Percentiles rank a stretch among this genome's conserved stretches.
Conservation (phyloP, 768 basidiomycete species). For the Suillus subalutaceus region DNA sequence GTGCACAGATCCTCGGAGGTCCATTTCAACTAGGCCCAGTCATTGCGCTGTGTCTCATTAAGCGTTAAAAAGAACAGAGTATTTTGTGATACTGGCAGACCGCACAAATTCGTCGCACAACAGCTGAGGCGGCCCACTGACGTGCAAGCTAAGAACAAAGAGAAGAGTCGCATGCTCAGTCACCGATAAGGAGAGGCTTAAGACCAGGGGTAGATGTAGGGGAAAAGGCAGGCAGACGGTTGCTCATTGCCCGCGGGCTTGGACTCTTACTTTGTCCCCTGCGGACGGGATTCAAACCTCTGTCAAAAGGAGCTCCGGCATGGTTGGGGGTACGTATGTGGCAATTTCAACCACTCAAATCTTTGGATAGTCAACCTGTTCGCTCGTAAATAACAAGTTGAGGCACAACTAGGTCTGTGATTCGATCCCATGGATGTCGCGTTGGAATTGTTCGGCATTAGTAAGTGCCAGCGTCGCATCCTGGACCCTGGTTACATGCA, state of each 20-base stretch:
- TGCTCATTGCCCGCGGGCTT: slow-evolving; percentile 30
- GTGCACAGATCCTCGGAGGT: too few relatives aligned
- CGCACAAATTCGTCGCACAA: slow-evolving; percentile 70
- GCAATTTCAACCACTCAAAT: not conserved
- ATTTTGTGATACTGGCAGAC: slow-evolving; percentile 69
- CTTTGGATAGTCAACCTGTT: not conserved
- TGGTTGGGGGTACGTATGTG: not conserved
- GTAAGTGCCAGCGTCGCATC: too few relatives aligned
- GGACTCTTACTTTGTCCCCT: too few relatives aligned
- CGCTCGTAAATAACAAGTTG: not conserved
- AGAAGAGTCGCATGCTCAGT: slow-evolving; percentile 65
- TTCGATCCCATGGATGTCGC: not conserved
- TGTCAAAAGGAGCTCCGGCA: too few relatives aligned
- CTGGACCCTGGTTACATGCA: too few relatives aligned
- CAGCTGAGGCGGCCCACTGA: slow-evolving; percentile 62
- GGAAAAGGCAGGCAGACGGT: not conserved
- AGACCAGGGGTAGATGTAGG: slow-evolving; percentile 24
- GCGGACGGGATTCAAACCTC: too few relatives aligned
- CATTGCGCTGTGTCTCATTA: slow-evolving; percentile 56
- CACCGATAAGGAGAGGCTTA: slow-evolving; percentile 78
- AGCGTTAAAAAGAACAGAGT: slow-evolving; percentile 61
- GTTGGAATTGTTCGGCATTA: not conserved
- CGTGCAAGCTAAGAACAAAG: slow-evolving; percentile 64
- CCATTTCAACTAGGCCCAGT: too few relatives aligned
- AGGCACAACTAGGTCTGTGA: not conserved